Base-by-base conservation (phyloP, 495 filamentous ascomycete species). In the Penicillium soppii region DNA sequence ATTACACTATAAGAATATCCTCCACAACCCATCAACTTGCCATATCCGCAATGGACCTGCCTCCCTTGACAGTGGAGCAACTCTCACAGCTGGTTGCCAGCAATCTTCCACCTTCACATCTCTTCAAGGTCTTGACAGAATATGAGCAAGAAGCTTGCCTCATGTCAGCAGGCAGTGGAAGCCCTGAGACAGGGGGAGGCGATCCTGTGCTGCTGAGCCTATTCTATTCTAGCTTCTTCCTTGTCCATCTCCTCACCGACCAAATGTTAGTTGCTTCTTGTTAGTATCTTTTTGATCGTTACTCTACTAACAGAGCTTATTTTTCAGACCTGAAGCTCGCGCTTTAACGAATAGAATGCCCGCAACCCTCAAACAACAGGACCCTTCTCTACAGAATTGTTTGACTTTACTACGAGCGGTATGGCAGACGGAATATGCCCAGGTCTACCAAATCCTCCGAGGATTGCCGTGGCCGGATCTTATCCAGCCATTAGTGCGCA, bases 211-310 rank as follows among this genome's bases (percentile, higher is more conserved):
- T 76, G 8, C 53, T 81, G 10, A 72, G 71, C 55, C 47, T 69
- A 7, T 82, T 69, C 50, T 81, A 80, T 36, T 71, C 74, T n/a
- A 65, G 65, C 25, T 80, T 78, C 46, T 71, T 82, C 50, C 69
- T 82, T 44, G 66, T 77, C 7, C 75, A 78, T 29, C 73, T 82
- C 41, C 69, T 81, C 42, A 73, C 69, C 7, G 68, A 80, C 40
- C 70, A 82, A 59, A 60, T 80, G 79, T 82, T 39, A 67, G 67
- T 57, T 1, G 7, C 15, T 32, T 4, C 13, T 10, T 27, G 29
- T 9, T 17, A 21, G 20, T 32, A 15, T 1, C 47, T n/a, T 29
- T 46, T 25, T 23, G 9, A 10, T 32, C 8, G 22, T 6, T 12
- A 13, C 43, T 33, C 40, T 9, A 54, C 42, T 50, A 21, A 47